phyloP scores from a whole-genome alignment of 176 grass and related monocot species.

The Oryza punctata region DNA sequence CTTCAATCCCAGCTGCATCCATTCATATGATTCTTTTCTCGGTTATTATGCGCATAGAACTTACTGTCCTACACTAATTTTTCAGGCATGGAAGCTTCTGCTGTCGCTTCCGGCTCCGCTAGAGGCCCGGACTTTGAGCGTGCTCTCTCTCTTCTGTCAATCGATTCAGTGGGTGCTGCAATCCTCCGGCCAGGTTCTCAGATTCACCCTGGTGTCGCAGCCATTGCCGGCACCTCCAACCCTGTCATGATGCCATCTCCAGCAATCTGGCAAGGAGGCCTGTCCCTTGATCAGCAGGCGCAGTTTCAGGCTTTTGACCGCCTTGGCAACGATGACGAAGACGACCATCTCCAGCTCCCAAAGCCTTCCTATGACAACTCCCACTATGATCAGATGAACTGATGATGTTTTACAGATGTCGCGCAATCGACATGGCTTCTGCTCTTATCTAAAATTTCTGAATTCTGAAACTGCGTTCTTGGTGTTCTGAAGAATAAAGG shows the following conservation, averaged over 20 bases:
- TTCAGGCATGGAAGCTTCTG: constrained; percentile 58
- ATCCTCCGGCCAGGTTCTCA: constrained; percentile 24
- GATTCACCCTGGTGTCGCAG: constrained; percentile 29
- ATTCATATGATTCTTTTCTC: neutral
- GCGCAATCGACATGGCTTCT: neutral
- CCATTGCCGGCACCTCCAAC: constrained; percentile 20
- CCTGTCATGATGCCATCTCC: constrained; percentile 20
- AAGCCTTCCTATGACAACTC: constrained; percentile 2
- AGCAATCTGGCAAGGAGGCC: constrained; percentile 28
- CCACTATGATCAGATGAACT: constrained; percentile 36
- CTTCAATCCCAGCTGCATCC: neutral
- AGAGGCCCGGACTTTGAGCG: constrained; percentile 68
- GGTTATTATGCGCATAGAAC: neutral
- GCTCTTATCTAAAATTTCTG: neutral
- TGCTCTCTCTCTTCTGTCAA: constrained; percentile 99
- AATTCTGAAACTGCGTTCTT: neutral
- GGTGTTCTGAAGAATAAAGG: constrained; percentile 32
- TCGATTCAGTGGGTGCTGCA: constrained; percentile 23
- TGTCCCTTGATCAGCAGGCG: neutral
- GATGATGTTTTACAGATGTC: neutral
- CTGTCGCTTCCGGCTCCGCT: constrained; percentile 43
- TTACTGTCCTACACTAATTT: neutral
- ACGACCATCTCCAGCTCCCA: constrained; percentile 23
- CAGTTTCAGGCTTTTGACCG: constrained; percentile 28
- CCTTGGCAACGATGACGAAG: neutral